phyloP scores from a whole-genome alignment of 331 rosid species.

The Arachis monticola region DNA sequence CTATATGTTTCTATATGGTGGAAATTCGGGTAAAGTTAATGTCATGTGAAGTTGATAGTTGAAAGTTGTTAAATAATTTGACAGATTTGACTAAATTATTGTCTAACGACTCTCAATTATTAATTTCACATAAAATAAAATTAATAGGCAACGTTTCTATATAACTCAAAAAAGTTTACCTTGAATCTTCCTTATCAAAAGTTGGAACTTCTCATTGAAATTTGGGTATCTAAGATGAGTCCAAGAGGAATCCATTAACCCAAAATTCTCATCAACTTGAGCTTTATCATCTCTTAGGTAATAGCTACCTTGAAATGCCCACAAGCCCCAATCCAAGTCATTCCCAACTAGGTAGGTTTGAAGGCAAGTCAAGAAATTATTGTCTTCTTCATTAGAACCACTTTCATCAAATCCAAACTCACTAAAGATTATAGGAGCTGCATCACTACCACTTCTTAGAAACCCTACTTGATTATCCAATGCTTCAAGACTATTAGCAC shows the following conservation, averaged over 20 bases:
- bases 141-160: no score
- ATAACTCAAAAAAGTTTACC: slow-evolving; percentile 4
- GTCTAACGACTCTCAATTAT: no score
- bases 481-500: slow-evolving; percentile 30
- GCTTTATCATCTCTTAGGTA: slow-evolving; percentile 35
- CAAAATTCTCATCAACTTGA: slow-evolving; percentile 40
- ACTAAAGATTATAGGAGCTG: slow-evolving; percentile 41
- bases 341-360: slow-evolving; percentile 38
- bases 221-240: slow-evolving; percentile 32
- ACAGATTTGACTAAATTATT: no score
- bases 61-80: no score
- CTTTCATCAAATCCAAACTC: slow-evolving; percentile 48
- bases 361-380: slow-evolving; percentile 48
- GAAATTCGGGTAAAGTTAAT: no score
- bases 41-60: no score
- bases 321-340: slow-evolving; percentile 53
- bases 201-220: slow-evolving; percentile 37
- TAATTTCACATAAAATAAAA: no score
- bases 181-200: slow-evolving; percentile 39
- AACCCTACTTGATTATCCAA: slow-evolving; percentile 37
- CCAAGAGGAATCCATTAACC: slow-evolving; percentile 45
- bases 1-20: no score
- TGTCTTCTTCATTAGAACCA: slow-evolving; percentile 13
- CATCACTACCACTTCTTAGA: slow-evolving; percentile 27
- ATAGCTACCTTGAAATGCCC: slow-evolving; percentile 53